These are phyloP conservation scores for Dictyostelium brefeldianum DNA, from an alignment of 78 protist genomes.

Conservation along the genomic window DNA sequence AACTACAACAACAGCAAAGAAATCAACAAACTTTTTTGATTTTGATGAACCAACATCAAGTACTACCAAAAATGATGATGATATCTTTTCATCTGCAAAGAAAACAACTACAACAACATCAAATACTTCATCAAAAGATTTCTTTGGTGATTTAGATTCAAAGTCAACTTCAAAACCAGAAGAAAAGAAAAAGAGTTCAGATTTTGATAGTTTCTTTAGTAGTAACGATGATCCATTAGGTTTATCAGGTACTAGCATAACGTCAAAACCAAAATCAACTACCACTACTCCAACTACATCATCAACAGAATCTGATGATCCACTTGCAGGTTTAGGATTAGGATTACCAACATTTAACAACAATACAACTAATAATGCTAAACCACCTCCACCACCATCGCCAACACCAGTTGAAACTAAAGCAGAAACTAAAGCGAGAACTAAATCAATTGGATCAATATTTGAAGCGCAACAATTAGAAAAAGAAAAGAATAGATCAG, in stretches of 20 bases:
- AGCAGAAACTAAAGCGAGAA: not conserved
- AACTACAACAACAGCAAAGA: not conserved
- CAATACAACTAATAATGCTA: not conserved
- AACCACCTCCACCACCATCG: constrained; percentile 37
- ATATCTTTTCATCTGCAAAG: not conserved
- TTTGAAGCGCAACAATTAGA: constrained; percentile 44
- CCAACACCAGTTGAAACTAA: not conserved
- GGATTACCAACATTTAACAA: constrained; percentile 29
- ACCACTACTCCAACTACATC: not conserved
- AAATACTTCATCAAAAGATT: not conserved
- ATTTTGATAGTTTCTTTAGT: constrained; percentile 14
- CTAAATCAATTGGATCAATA: constrained; percentile 51
- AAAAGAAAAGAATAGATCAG: constrained; percentile 5
- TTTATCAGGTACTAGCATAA: not conserved
- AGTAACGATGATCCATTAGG: constrained; percentile 1
- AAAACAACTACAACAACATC: not conserved
- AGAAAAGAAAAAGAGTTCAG: constrained; percentile 33
- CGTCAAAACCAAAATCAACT: not conserved
- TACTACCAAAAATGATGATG: constrained; percentile 16
- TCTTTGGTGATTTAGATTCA: not conserved
- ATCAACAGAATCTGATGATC: not conserved
- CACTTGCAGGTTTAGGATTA: not conserved
- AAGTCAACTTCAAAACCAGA: not conserved
- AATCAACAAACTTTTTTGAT: constrained; percentile 17
- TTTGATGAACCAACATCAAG: constrained; percentile 33